A percentile compares a stretch with the other conserved stretches of the same genome.
Conservation (phyloP, 2,329 filamentous ascomycete genomes). For the Venturia asperata region DNA sequence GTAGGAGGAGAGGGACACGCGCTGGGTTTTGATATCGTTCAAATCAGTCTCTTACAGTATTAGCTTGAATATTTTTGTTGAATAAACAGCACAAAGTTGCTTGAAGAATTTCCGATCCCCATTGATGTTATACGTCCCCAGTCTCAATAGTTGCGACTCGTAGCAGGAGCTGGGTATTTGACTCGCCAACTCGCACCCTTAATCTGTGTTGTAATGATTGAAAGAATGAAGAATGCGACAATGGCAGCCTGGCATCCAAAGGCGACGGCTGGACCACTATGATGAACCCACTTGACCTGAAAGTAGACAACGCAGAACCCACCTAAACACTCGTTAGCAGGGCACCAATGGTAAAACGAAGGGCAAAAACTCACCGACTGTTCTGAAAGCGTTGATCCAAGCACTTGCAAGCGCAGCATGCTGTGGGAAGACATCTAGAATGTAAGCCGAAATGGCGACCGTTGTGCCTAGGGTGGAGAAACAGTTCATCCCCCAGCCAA, state of each 20-base stretch:
- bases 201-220: constrained; percentile 28
- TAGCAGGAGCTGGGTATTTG: constrained; percentile 21
- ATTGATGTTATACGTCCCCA: background rate
- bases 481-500: constrained; percentile 33
- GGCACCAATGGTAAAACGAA: too few species aligned
- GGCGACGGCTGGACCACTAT: constrained; percentile 27
- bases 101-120: too few species aligned
- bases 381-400: constrained; percentile 31
- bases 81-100: too few species aligned
- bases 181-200: constrained; percentile 27
- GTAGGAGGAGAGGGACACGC: too few species aligned
- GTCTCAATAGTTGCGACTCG: constrained; percentile 10
- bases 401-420: constrained; percentile 30
- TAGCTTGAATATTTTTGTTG: too few species aligned
- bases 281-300: constrained; percentile 30
- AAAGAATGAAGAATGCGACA: constrained; percentile 27
- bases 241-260: constrained; percentile 33
- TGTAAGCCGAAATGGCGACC: constrained; percentile 32
- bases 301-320: constrained; percentile 33
- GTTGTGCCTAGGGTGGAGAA: constrained; percentile 30
- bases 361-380: constrained; percentile 16
- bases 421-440: constrained; percentile 30
- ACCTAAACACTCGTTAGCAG: constrained; percentile 18
- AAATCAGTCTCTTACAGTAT: too few species aligned
- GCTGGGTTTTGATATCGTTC: too few species aligned